Conservation (phyloP, 495 filamentous ascomycete genomes). For the Cladorrhinum samala region DNA sequence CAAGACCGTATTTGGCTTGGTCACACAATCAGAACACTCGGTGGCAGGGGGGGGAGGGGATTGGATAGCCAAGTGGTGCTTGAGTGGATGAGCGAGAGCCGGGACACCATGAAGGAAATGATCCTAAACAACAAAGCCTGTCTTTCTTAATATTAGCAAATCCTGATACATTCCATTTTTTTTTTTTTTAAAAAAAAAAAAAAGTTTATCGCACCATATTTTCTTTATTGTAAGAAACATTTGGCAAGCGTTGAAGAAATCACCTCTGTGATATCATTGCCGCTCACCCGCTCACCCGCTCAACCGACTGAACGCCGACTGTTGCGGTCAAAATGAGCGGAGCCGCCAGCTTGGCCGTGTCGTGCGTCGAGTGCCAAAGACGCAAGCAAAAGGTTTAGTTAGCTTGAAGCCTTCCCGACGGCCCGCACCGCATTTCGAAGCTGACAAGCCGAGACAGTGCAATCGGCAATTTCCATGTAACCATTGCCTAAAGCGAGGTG, state of each 20-base stretch:
- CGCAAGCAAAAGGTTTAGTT: slow-evolving; percentile 37
- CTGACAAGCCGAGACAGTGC: slow-evolving; percentile 28
- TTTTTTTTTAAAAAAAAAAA: too few relatives aligned
- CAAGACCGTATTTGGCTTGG: not conserved
- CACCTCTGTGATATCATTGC: too few relatives aligned
- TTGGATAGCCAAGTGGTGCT: too few relatives aligned
- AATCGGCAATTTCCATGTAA: slow-evolving; percentile 41
- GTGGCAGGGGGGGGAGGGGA: not conserved
- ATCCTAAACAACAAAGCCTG: not conserved
- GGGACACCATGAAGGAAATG: slow-evolving; percentile 8
- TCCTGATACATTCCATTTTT: too few relatives aligned
- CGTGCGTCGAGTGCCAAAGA: slow-evolving; percentile 37
- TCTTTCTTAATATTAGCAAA: not conserved
- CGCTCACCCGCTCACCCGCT: not conserved
- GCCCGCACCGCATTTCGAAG: slow-evolving; percentile 1
- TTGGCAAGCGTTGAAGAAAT: too few relatives aligned
- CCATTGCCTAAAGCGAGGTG: slow-evolving; percentile 35
- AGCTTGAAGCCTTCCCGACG: not conserved
- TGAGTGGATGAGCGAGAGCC: not conserved
- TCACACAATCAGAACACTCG: not conserved
- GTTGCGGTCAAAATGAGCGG: slow-evolving; percentile 5
- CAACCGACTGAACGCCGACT: not conserved
- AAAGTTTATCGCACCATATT: too few relatives aligned
- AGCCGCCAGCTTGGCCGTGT: slow-evolving; percentile 6
- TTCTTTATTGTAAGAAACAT: too few relatives aligned